These are phyloP conservation scores for Entoloma clypeatum DNA, from an alignment of 1,284 basidiomycete genomes.

Conservation along the genomic window DNA sequence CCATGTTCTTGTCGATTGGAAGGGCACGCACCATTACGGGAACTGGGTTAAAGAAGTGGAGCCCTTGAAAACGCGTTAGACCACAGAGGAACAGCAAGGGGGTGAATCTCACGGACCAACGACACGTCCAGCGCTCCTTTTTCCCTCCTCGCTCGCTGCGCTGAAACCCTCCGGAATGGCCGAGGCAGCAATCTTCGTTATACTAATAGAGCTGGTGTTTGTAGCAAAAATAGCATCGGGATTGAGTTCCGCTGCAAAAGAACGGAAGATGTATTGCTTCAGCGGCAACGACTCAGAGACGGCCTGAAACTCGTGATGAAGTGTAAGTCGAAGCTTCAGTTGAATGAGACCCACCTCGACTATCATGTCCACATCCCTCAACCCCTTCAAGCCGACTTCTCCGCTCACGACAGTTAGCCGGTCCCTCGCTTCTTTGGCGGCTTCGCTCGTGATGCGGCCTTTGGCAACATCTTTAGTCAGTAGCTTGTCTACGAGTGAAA, in stretches of 20 bases:
- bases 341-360: slow-evolving; percentile 62
- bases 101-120: slow-evolving; percentile 49
- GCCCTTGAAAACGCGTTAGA: slow-evolving; percentile 47
- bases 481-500: slow-evolving; percentile 74
- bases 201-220: slow-evolving; percentile 93
- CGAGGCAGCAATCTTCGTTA: slow-evolving; percentile 88
- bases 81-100: slow-evolving; percentile 2
- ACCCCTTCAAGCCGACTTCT: slow-evolving; percentile 41
- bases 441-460: slow-evolving; percentile 70
- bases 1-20: no score
- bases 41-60: slow-evolving; percentile 97
- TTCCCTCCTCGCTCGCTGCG: slow-evolving; percentile 60
- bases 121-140: slow-evolving; percentile 61
- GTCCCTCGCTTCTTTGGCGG: slow-evolving; percentile 71
- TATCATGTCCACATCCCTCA: slow-evolving; percentile 84
- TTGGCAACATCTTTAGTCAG: slow-evolving; percentile 88
- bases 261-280: slow-evolving; percentile 78
- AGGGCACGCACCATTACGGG: slow-evolving; percentile 75
- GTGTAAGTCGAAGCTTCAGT: background rate
- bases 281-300: slow-evolving; percentile 83
- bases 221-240: slow-evolving; percentile 82
- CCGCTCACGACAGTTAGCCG: slow-evolving; percentile 55
- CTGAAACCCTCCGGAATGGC: slow-evolving; percentile 57
- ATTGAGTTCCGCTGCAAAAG: slow-evolving; percentile 65
- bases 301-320: slow-evolving; percentile 48